Evolutionary conservation across 2,329 filamentous ascomycete species (phyloP).

Genomic region (Blastomyces emzantsi): DNA sequence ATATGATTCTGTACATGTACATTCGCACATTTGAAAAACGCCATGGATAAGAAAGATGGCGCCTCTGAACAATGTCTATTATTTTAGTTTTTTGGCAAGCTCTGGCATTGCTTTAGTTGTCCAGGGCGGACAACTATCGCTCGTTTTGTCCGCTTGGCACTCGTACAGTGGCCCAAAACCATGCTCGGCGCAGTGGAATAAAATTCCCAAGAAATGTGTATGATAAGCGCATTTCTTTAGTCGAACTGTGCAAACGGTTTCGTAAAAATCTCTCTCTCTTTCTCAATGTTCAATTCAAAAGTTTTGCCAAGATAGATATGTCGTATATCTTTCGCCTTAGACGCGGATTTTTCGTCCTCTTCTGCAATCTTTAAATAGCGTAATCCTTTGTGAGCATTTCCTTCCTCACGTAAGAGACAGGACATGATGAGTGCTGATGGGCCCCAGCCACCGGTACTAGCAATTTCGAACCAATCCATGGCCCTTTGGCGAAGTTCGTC

Average conservation of each 20-base stretch:
- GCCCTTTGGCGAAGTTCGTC: slow-evolving; percentile 20
- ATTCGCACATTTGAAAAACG: background rate
- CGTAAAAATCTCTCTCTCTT: background rate
- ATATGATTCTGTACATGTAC: background rate
- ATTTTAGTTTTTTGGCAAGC: background rate
- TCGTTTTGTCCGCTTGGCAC: background rate
- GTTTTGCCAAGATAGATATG: slow-evolving; percentile 50
- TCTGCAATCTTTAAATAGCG: slow-evolving; percentile 16
- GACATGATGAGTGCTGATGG: slow-evolving; percentile 24
- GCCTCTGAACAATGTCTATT: background rate
- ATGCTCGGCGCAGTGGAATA: background rate
- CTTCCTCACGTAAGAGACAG: slow-evolving; percentile 24
- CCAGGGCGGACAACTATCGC: background rate
- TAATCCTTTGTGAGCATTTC: slow-evolving; percentile 14
- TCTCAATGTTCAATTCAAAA: background rate
- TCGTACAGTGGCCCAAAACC: background rate
- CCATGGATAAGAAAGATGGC: background rate
- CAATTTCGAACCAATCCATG: slow-evolving; percentile 29
- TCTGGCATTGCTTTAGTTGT: background rate
- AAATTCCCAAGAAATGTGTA: background rate
- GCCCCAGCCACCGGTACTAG: slow-evolving; percentile 16
- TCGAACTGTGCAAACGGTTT: slow-evolving; percentile 1
- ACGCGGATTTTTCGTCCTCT: slow-evolving; percentile 23
- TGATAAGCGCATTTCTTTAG: background rate
- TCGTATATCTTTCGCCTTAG: slow-evolving; percentile 50